Base-by-base conservation (phyloP, 768 basidiomycete species). In the Lentinula sp. region DNA sequence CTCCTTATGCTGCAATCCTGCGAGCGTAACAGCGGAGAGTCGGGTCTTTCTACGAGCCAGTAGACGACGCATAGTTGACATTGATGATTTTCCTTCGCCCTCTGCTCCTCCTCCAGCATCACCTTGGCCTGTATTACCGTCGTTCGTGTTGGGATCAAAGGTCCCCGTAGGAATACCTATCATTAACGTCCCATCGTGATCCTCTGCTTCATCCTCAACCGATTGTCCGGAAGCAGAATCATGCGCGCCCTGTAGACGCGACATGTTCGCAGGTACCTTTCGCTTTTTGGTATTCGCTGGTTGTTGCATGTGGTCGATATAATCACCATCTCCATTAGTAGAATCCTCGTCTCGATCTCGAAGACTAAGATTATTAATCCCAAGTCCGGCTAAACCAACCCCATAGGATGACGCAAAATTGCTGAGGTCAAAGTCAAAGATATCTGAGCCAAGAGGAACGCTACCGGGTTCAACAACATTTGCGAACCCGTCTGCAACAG, bases 231-330 rank as follows among this genome's bases (percentile, higher is more conserved):
- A 63, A 21, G 53, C 68, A 11, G 65, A 66, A 62, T 80, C 82
- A 55, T 79, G 78, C 54, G 77, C 78, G 23, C 72, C 78, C 11
- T 76, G 79, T 77, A 60, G 81, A 80, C 13, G 50, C 48, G 78
- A 79, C 58, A 79, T 78, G 70, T 89, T 87, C 40, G 84, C 81
- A 0, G 92, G 91, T 2, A 93, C 91, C 70, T 93, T 93, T 52
- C 91, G 80, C 75, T 93, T 93, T 83, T 93, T 93, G 52, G 89
- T 88, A 67, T 93, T 93, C 7, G 87, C 87, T 3, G 86, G 89
- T 64, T 91, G 90, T 63, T 82, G 85, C 34, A 86, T 72, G 66
- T 88, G 86, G 70, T 91, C 88, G 15, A 79, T 68, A 65, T 85
- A 86, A 67, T 88, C 89, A 21, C 78, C 84, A 64, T 84, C 85